A percentile compares a stretch with the other conserved stretches of the same genome.
phyloP scores from a whole-genome alignment of 192 early-diverging fungal genomes.

The Backusella tarrabulga region DNA sequence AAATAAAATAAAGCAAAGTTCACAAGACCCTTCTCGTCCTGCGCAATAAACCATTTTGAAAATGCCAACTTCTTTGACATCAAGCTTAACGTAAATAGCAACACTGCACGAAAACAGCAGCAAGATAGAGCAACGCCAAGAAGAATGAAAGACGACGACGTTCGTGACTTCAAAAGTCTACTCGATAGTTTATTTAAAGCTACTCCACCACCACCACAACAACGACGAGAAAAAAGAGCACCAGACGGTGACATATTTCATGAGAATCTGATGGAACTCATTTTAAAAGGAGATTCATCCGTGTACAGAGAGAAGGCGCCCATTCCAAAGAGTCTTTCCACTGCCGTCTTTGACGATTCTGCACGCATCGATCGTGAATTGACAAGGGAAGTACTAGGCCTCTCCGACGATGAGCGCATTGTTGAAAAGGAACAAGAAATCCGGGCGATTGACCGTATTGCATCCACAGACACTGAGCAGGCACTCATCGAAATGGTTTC shows the following conservation, averaged over 20 bases:
- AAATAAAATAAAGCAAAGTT: neutral
- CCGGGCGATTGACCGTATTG: neutral
- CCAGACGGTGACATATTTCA: neutral
- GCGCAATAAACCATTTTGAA: neutral
- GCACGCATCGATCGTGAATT: neutral
- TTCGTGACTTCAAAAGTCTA: neutral
- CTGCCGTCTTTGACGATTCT: neutral
- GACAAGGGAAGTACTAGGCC: neutral
- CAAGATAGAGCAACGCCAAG: neutral
- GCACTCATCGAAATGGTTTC: neutral
- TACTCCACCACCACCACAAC: neutral
- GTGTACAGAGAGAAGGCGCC: conserved; percentile 18
- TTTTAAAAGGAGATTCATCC: neutral
- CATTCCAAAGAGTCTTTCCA: conserved; percentile 7
- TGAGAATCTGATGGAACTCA: neutral
- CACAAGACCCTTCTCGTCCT: neutral
- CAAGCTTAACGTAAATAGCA: neutral
- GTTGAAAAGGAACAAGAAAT: neutral
- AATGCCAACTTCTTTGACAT: neutral
- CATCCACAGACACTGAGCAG: neutral
- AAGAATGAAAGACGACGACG: neutral
- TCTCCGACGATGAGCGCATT: neutral
- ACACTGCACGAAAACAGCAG: neutral
- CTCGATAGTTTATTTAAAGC: conserved; percentile 1
- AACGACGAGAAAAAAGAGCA: neutral